phyloP scores from a whole-genome alignment of 805 yeast species.

The Tetrapisispora arboricola region DNA sequence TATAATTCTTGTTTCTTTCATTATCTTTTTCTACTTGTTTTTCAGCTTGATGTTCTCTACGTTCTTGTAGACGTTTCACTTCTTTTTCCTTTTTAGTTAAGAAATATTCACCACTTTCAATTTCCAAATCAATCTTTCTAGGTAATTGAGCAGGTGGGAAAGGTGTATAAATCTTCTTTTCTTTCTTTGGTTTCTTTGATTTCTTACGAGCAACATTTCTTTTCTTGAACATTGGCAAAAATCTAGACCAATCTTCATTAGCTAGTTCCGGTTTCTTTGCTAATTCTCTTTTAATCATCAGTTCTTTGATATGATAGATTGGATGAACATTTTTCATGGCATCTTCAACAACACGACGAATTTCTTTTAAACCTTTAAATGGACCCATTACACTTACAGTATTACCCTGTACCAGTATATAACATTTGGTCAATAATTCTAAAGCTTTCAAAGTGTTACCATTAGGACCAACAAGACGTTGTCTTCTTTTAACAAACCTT shows the following conservation, averaged over 20 bases:
- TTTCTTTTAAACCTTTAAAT: constrained; percentile 81
- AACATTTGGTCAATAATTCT: constrained; percentile 90
- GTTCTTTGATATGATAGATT: constrained; percentile 92
- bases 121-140: constrained; percentile 92
- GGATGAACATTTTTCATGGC: constrained; percentile 97
- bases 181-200: constrained; percentile 54
- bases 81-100: constrained; percentile 78
- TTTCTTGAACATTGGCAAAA: constrained; percentile 93
- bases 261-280: constrained; percentile 93
- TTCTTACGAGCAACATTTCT: constrained; percentile 90
- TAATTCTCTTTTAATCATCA: constrained; percentile 93
- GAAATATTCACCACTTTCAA: constrained; percentile 97
- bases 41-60: constrained; percentile 68
- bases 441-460: constrained; percentile 95
- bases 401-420: constrained; percentile 92
- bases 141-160: constrained; percentile 98
- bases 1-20: constrained; percentile 68
- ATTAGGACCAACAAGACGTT: constrained; percentile 90
- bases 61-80: constrained; percentile 57
- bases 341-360: constrained; percentile 91
- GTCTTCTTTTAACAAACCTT: constrained; percentile 89
- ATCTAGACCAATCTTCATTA: constrained; percentile 92
- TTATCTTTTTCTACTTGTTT: constrained; percentile 52
- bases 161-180: constrained; percentile 82
- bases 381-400: constrained; percentile 98